Conservation (phyloP, 352 stramenopile genomes). For the Pythium sukuiense region DNA sequence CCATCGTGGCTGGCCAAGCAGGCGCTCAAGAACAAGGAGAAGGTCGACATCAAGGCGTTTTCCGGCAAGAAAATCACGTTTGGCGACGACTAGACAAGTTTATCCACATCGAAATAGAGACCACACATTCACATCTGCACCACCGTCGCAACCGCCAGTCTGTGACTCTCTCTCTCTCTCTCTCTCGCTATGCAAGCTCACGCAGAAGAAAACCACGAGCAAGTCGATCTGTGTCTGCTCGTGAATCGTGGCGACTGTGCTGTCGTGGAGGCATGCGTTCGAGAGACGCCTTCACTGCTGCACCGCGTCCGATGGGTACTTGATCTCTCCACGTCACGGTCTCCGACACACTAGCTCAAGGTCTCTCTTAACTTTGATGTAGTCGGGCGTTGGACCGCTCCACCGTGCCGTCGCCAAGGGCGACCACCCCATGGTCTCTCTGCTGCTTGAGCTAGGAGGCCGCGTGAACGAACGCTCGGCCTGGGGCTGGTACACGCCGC, state of each 20-base stretch:
- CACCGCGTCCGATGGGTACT: conserved; percentile 62
- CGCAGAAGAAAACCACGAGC: not conserved
- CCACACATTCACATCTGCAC: not conserved
- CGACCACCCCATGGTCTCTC: conserved; percentile 39
- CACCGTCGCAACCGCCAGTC: not conserved
- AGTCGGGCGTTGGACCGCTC: conserved; percentile 66
- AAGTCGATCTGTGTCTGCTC: conserved; percentile 55
- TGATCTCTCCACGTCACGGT: not conserved
- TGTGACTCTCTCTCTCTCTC: too few relatives aligned
- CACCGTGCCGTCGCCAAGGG: conserved; percentile 60
- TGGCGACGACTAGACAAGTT: conserved; percentile 37
- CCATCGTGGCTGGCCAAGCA: conserved; percentile 82
- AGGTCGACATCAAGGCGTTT: conserved; percentile 64
- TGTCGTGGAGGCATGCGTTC: conserved; percentile 36
- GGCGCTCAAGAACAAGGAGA: conserved; percentile 81
- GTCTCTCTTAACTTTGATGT: not conserved
- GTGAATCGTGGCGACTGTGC: conserved; percentile 42
- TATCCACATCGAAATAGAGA: conserved; percentile 7
- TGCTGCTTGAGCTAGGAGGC: conserved; percentile 51
- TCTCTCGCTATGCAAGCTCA: not conserved
- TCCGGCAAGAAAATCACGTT: conserved; percentile 87
- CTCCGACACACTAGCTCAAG: not conserved
- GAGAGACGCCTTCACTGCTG: conserved; percentile 36
- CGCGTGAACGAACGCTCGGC: conserved; percentile 56
- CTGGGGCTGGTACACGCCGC: conserved; percentile 79